A percentile compares a stretch with the other conserved stretches of the same genome.
Conservation (phyloP, 2,329 filamentous ascomycete species). For the Clarireedia homoeocarpa region DNA sequence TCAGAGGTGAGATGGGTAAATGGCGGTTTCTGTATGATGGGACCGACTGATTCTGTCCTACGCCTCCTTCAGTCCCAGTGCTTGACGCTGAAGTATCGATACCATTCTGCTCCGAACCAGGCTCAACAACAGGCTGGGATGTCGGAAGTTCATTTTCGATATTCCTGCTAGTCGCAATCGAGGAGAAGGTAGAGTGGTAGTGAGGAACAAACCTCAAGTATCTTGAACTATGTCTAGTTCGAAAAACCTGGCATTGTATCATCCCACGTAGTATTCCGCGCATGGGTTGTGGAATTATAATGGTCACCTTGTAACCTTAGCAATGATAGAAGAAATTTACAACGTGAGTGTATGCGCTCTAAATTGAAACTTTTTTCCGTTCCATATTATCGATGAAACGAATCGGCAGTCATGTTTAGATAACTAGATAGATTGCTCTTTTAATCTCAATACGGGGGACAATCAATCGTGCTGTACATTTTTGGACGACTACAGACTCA, state of each 20-base stretch:
- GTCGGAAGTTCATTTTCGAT: not conserved
- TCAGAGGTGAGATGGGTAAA: constrained; percentile 40
- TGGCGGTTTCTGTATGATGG: not conserved
- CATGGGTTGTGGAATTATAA: not conserved
- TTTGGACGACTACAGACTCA: no score
- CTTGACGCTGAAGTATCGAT: not conserved
- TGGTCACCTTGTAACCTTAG: not conserved
- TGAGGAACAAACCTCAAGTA: not conserved
- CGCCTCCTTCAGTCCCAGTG: not conserved
- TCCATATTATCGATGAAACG: no score
- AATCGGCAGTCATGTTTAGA: no score
- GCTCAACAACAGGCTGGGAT: not conserved
- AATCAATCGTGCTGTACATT: no score
- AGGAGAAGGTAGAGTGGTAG: not conserved
- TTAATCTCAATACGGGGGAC: no score
- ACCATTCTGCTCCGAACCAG: not conserved
- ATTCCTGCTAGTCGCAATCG: not conserved
- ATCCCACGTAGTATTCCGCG: constrained; percentile 20
- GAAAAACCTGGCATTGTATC: constrained; percentile 18
- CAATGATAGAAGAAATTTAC: not conserved
- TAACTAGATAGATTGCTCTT: no score
- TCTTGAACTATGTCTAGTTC: constrained; percentile 17
- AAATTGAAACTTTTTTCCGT: no score
- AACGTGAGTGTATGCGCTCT: no score
- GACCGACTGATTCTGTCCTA: not conserved